Conservation (phyloP, 352 stramenopile species). For the Phytophthora macrochlamydospora region DNA sequence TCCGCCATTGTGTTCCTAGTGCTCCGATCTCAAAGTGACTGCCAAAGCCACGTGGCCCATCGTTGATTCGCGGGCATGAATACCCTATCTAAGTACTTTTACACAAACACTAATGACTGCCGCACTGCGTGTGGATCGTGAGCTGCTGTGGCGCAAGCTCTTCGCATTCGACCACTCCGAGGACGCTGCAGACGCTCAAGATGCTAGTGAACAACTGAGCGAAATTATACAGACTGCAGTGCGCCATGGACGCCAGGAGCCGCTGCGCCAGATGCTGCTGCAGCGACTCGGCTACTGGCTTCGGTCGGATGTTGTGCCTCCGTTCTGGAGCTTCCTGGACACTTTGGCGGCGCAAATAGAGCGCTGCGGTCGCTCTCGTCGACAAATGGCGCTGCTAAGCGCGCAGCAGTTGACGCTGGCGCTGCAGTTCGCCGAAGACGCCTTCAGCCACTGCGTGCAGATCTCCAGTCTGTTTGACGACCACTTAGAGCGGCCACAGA, state of each 20-base stretch:
- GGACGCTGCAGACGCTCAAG: constrained; percentile 4
- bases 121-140: constrained; percentile 54
- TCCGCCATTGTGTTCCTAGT: constrained; percentile 51
- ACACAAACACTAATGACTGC: no score
- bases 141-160: constrained; percentile 73
- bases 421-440: constrained; percentile 75
- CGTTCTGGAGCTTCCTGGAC: constrained; percentile 72
- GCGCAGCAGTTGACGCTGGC: constrained; percentile 72
- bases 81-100: not conserved
- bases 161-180: constrained; percentile 57
- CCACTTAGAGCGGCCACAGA: constrained; percentile 11
- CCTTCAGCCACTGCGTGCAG: constrained; percentile 71
- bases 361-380: constrained; percentile 19
- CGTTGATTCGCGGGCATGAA: not conserved
- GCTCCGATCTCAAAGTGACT: constrained; percentile 24
- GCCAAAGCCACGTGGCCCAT: constrained; percentile 19
- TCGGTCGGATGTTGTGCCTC: constrained; percentile 59
- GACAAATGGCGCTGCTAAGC: constrained; percentile 50
- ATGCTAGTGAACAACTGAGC: constrained; percentile 29
- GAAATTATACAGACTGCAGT: constrained; percentile 44
- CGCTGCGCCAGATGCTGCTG: constrained; percentile 62
- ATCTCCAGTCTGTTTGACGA: constrained; percentile 66
- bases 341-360: constrained; percentile 15
- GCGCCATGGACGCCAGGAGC: constrained; percentile 35
- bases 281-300: constrained; percentile 72